A percentile compares a stretch with the other conserved stretches of the same genome.
These are phyloP conservation scores for Lentinula guzmanii DNA, from an alignment of 768 basidiomycete genomes.

Conservation along the genomic window DNA sequence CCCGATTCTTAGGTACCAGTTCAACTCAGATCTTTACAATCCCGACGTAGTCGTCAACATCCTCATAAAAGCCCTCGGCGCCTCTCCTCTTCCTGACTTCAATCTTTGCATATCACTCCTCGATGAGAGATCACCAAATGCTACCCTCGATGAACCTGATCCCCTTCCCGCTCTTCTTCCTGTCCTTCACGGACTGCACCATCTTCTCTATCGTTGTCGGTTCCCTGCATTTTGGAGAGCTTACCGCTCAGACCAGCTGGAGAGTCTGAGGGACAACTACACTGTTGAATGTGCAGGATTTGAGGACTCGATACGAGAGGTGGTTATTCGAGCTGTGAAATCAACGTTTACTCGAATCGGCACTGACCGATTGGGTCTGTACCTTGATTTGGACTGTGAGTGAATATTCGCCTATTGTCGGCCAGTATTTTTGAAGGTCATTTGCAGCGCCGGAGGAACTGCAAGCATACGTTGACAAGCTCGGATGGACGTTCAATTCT, in stretches of 20 bases:
- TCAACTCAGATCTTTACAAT: conserved; percentile 91
- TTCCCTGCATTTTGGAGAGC: conserved; percentile 83
- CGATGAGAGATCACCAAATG: conserved; percentile 57
- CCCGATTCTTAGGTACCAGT: conserved; percentile 68
- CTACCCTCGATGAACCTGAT: conserved; percentile 72
- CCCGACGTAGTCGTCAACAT: conserved; percentile 92
- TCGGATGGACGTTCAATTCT: conserved; percentile 62
- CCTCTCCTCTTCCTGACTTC: conserved; percentile 87
- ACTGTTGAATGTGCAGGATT: conserved; percentile 81
- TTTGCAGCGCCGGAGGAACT: conserved; percentile 46
- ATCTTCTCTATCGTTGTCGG: conserved; percentile 74
- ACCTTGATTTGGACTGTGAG: conserved; percentile 62
- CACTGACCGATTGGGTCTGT: conserved; percentile 59
- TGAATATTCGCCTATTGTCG: not conserved
- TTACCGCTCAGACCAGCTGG: conserved; percentile 66
- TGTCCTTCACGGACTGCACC: conserved; percentile 58
- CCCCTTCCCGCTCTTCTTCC: conserved; percentile 70
- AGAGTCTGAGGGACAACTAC: conserved; percentile 77
- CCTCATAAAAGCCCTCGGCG: conserved; percentile 85
- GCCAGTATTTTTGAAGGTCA: not conserved
- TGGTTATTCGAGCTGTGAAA: conserved; percentile 70
- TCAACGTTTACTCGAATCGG: conserved; percentile 75
- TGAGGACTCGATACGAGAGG: conserved; percentile 75
- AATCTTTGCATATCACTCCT: conserved; percentile 91
- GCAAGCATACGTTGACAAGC: conserved; percentile 50